Percentiles rank a stretch among this genome's conserved stretches.
Evolutionary conservation across 129 eudicot genomes (phyloP).

Genomic region (Centaurea solstitialis): DNA sequence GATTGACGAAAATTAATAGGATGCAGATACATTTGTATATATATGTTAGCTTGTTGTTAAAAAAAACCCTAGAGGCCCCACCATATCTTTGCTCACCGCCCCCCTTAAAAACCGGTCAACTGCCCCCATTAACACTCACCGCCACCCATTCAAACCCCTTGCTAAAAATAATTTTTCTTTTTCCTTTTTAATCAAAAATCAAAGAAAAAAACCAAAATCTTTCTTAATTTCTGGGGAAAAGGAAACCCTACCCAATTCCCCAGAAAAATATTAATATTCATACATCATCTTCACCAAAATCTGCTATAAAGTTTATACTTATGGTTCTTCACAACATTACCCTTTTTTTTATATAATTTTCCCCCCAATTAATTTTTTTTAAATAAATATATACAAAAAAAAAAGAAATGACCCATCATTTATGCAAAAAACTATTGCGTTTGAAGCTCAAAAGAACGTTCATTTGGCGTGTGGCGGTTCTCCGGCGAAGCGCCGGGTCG

Average conservation of each 20-base stretch:
- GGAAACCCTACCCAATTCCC: not conserved
- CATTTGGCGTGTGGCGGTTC: conserved; percentile 43
- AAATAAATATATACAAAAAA: not conserved
- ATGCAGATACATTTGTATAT: too few relatives aligned
- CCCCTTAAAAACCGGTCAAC: conserved; percentile 24
- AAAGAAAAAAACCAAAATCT: not conserved
- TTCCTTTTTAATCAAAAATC: not conserved
- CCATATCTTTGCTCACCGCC: not conserved
- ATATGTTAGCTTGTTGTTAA: too few relatives aligned
- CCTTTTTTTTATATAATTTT: not conserved
- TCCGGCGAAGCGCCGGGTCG: conserved; percentile 44
- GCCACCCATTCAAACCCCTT: conserved; percentile 31
- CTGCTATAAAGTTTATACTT: not conserved
- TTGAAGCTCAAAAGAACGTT: conserved; percentile 32
- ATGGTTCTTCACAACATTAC: not conserved
- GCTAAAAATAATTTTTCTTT: conserved; percentile 17
- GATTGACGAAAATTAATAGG: too few relatives aligned
- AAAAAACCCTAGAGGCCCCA: not conserved
- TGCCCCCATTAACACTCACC: conserved; percentile 32
- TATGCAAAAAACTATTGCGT: conserved; percentile 29
- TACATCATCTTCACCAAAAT: not conserved
- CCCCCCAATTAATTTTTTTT: not conserved
- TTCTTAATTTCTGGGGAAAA: not conserved
- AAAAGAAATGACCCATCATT: conserved; percentile 31
- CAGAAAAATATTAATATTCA: not conserved